phyloP scores from a whole-genome alignment of 2,329 filamentous ascomycete genomes.

The Parascedosporium putredinis region DNA sequence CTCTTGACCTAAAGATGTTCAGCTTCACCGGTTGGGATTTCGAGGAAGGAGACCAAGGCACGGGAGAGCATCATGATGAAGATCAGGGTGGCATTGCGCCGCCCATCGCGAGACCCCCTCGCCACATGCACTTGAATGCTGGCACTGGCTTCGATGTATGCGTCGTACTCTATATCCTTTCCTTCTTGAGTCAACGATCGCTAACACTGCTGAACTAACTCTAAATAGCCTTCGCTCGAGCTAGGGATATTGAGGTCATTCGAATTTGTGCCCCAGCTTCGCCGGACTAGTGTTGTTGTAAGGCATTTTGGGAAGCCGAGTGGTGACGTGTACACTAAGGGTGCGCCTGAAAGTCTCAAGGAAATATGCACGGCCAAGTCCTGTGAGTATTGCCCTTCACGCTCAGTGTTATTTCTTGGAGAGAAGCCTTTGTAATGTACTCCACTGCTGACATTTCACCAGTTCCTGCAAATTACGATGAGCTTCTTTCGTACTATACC shows the following conservation, averaged over 20 bases:
- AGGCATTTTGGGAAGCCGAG: constrained; percentile 77
- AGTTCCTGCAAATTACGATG: constrained; percentile 83
- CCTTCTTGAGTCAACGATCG: neutral
- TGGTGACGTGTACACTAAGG: constrained; percentile 87
- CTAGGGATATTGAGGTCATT: constrained; percentile 86
- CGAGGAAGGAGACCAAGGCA: constrained; percentile 70
- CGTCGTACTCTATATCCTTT: neutral
- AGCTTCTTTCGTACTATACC: constrained; percentile 80
- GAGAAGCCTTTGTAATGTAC: neutral
- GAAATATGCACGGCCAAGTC: constrained; percentile 80
- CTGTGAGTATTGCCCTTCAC: constrained; percentile 44
- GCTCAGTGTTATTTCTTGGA: neutral
- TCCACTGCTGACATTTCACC: neutral
- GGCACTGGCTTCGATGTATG: neutral
- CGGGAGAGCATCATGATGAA: constrained; percentile 57
- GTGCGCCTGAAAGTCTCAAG: constrained; percentile 90
- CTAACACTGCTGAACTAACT: neutral
- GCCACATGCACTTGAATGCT: neutral
- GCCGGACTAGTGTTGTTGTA: constrained; percentile 86
- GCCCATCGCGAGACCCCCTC: constrained; percentile 77
- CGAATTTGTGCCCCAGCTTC: constrained; percentile 87
- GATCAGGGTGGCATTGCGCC: constrained; percentile 68
- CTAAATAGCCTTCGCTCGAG: constrained; percentile 51
- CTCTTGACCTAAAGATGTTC: constrained; percentile 96
- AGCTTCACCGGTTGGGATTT: constrained; percentile 90